Base-by-base conservation (phyloP, 768 basidiomycete genomes). In the Daedaleopsis sinensis region DNA sequence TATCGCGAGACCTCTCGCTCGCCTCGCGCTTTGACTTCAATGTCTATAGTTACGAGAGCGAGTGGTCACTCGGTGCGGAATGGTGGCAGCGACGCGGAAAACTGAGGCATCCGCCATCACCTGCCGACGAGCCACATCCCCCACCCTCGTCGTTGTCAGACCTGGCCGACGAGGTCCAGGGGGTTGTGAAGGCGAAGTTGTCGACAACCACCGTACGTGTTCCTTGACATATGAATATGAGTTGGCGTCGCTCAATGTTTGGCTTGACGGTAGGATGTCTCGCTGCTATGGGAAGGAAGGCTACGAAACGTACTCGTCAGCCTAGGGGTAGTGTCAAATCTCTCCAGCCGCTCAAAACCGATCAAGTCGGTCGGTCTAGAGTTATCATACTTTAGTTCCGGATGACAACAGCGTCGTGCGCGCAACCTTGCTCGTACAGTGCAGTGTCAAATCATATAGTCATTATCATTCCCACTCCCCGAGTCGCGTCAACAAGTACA, bases 11-110 rank as follows among this genome's bases (percentile, higher is more conserved):
- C 72, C 84, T 98, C 44, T 87, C 93, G 0, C 72, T 98, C 19
- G 92, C 92, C 52, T 90, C 93, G 0, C 86, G 93, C 21, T 98
- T 96, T 71, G 94, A 98, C 71, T 94, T 98, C 77, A 98, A 98
- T 70, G 85, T 96, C 27, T 97, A 98, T 72, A 95, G 93, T 74
- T 98, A 94, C 73, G 94, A 96, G 67, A 95, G 93, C 73, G 96
- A 98, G 72, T 91, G 95, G 90, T 90, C 93, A 11, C 84, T 98
- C 78, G 96, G 96, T 3, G 90, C 91, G 1, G 96, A 98, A 73
- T 97, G 94, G 93, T 97, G 94, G 94, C 83, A 94, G 71, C 84
- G 94, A 21, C 83, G 87, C 23, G 77, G 80, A 5, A 76, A 74
- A 19, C 68, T 74, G 13, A 72, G 74, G 55, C 62, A 70, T 9